A percentile compares a stretch with the other conserved stretches of the same genome.
Evolutionary conservation across 495 filamentous ascomycete species (phyloP).

Genomic region (Penicillium silybi): DNA sequence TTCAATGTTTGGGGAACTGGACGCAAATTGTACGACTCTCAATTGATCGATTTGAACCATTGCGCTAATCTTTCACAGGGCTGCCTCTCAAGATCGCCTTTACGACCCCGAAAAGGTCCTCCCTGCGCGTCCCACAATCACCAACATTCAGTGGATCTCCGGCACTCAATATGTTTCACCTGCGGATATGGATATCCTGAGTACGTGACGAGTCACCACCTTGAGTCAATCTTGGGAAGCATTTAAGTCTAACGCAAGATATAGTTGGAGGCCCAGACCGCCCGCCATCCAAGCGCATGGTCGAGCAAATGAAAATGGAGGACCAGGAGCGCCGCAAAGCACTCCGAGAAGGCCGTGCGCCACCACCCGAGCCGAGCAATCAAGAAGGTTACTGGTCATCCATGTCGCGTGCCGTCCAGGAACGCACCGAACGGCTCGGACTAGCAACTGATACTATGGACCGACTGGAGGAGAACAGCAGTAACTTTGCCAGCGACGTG

Average conservation of each 20-base stretch:
- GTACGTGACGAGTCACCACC: conserved; percentile 23
- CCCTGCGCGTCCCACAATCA: conserved; percentile 89
- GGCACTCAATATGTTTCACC: conserved; percentile 90
- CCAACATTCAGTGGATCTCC: conserved; percentile 91
- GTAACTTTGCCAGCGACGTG: conserved; percentile 80
- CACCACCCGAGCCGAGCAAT: conserved; percentile 21
- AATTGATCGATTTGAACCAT: not conserved
- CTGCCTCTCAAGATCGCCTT: conserved; percentile 61
- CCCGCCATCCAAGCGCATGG: conserved; percentile 75
- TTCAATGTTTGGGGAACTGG: conserved; percentile 79
- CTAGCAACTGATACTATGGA: conserved; percentile 83
- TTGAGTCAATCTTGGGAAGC: not conserved
- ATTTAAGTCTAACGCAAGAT: conserved; percentile 10
- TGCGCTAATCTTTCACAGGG: conserved; percentile 36
- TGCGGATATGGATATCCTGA: conserved; percentile 85
- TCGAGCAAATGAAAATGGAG: conserved; percentile 58
- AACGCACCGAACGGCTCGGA: conserved; percentile 81
- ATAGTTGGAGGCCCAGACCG: conserved; percentile 79
- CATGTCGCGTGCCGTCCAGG: conserved; percentile 79
- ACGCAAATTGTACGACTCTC: conserved; percentile 42
- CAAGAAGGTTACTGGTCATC: conserved; percentile 63
- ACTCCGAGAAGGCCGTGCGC: conserved; percentile 31
- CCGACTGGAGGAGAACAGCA: conserved; percentile 69
- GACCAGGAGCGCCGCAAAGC: conserved; percentile 54
- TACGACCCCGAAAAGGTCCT: conserved; percentile 68